phyloP scores from a whole-genome alignment of 1,139 yeast genomes.

The Magnusiomyces suaveolens region DNA sequence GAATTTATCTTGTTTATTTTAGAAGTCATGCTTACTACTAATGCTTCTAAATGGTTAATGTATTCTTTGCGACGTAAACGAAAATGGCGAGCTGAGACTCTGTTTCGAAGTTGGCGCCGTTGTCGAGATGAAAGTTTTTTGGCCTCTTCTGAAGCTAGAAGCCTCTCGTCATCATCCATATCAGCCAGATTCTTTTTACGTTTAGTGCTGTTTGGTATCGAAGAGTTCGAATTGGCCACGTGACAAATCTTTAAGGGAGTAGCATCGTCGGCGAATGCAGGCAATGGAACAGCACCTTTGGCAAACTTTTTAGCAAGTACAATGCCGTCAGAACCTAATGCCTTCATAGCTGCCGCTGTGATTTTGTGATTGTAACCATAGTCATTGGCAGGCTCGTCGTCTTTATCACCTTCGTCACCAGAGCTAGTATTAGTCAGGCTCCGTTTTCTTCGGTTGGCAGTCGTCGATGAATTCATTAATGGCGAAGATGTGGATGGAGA shows the following conservation, averaged over 20 bases:
- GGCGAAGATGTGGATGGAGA: background rate
- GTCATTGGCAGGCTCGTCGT: slow-evolving; percentile 9
- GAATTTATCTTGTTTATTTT: slow-evolving; percentile 20
- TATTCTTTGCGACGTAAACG: slow-evolving; percentile 30
- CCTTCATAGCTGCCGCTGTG: slow-evolving; percentile 14
- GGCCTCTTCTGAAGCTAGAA: slow-evolving; percentile 27
- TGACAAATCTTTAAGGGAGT: background rate
- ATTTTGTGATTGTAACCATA: slow-evolving; percentile 14
- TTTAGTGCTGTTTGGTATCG: background rate
- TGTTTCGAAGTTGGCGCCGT: slow-evolving; percentile 29
- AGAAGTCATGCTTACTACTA: slow-evolving; percentile 22
- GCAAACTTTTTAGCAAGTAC: slow-evolving; percentile 6
- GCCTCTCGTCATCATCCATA: slow-evolving; percentile 27
- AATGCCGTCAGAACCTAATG: slow-evolving; percentile 12
- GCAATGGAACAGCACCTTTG: slow-evolving; percentile 4
- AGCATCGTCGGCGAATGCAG: background rate
- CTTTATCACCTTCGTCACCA: slow-evolving; percentile 7
- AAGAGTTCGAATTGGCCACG: background rate
- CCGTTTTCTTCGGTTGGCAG: background rate
- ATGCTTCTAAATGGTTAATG: slow-evolving; percentile 26
- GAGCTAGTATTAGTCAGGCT: slow-evolving; percentile 1
- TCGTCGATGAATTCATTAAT: background rate
- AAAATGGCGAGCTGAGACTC: slow-evolving; percentile 31
- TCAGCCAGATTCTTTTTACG: slow-evolving; percentile 11
- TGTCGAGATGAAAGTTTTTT: slow-evolving; percentile 27